A percentile compares a stretch with the other conserved stretches of the same genome.
Evolutionary conservation across 2,329 filamentous ascomycete genomes (phyloP).

Genomic region (Colletotrichum cuscutae): DNA sequence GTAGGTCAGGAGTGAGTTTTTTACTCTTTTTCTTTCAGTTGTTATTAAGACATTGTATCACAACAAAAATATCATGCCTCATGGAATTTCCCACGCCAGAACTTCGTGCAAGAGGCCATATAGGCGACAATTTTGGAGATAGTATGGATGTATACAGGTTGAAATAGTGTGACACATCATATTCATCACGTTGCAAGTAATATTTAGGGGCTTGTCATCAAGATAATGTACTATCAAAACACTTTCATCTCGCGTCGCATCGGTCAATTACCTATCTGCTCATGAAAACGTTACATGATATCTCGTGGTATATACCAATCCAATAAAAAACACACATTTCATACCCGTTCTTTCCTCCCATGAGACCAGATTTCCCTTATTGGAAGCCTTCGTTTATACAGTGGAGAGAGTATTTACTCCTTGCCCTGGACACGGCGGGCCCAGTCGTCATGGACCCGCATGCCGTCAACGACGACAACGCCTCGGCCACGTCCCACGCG

Average conservation of each 20-base stretch:
- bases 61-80: no score
- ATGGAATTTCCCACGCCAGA: no score
- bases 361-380: neutral
- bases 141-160: no score
- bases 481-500: conserved; percentile 88
- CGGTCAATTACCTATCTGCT: conserved; percentile 19
- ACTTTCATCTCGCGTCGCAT: neutral
- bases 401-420: conserved; percentile 45
- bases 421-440: conserved; percentile 77
- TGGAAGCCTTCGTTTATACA: conserved; percentile 18
- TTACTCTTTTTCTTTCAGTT: no score
- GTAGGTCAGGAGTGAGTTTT: no score
- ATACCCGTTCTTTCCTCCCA: conserved; percentile 4
- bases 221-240: neutral
- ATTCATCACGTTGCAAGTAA: neutral
- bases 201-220: neutral
- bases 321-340: conserved; percentile 9
- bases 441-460: conserved; percentile 89
- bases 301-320: conserved; percentile 34
- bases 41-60: no score
- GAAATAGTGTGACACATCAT: neutral
- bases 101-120: no score
- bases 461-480: conserved; percentile 87
- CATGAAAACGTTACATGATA: conserved; percentile 34
- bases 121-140: no score